Evolutionary conservation across 495 filamentous ascomycete genomes (phyloP), one percentile per base, ranked within the genome.

Genomic region (Evansstolkia leycettana): DNA sequence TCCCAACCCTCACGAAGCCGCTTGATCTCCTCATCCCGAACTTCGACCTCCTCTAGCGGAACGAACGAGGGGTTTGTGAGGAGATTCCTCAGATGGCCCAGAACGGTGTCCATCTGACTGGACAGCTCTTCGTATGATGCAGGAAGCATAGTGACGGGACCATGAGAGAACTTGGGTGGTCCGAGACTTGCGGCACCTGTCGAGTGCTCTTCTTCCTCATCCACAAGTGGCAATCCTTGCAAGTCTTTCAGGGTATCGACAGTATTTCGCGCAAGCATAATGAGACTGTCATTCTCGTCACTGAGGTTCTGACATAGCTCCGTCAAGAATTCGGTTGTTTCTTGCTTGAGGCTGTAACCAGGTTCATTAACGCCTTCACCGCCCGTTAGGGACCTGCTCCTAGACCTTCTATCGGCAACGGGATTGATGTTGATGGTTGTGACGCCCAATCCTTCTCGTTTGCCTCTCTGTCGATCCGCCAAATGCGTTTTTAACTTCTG

Each of bases 21-120:
- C 14, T 70, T 65, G 39, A 98, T 95, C 47, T 94, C 88, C 28
- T 92, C 82, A 39, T 98, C 89, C 18, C 89, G 73, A 12, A 88
- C 63, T 40, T 87, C 84, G 5, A 95, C 83, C 54, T 95, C 80
- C 50, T 96, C 92, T n/a, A 98, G 69, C 0, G 90, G 83, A 19
- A 95, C 90, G 55, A 96, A 98, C 7, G 84, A 89, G 4, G 90
- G 90, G 42, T 95, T 94, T 8, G 88, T 94, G 17, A 98, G 65
- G 24, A 98, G 66, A 3, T 69, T 82, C 41, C 78, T 73, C 31
- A 96, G 65, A 42, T 90, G 84, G 33, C 81, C 75, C 38, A 96
- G 65, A 1, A 89, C 76, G 2, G 55, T 55, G 17, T 85, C 77
- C 57, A 94, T 70, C 36, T 89, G 80, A 5, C 51, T 42, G 0